A percentile compares a stretch with the other conserved stretches of the same genome.
These are phyloP conservation scores for Aphanocladium album DNA, from an alignment of 2,329 filamentous ascomycete species.

Conservation along the genomic window DNA sequence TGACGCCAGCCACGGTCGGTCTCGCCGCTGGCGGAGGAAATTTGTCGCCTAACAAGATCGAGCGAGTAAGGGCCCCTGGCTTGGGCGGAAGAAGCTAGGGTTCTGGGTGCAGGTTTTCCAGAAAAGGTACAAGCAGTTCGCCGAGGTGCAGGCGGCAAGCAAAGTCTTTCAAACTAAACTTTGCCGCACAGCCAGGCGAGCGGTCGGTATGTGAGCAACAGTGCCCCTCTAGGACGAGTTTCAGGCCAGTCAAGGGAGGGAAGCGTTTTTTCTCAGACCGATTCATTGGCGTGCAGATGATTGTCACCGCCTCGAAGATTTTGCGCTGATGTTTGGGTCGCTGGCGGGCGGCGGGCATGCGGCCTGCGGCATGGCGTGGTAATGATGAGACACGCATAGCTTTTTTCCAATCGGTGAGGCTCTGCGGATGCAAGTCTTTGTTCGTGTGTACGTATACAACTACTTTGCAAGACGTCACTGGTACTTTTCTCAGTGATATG, in stretches of 20 bases:
- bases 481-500: too few species aligned
- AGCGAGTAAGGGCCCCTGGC: not conserved
- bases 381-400: not conserved
- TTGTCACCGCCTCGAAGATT: not conserved
- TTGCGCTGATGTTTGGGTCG: not conserved
- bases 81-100: not conserved
- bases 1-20: not conserved
- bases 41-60: not conserved
- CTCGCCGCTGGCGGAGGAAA: not conserved
- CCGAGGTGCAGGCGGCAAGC: too few species aligned
- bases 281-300: not conserved
- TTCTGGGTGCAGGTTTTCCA: too few species aligned
- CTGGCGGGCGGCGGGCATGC: too few species aligned
- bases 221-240: not conserved
- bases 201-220: too few species aligned
- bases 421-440: not conserved
- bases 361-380: not conserved
- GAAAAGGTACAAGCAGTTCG: too few species aligned
- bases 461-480: not conserved
- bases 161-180: too few species aligned
- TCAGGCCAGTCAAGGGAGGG: not conserved
- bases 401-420: not conserved
- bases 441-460: not conserved
- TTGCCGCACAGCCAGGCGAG: too few species aligned
- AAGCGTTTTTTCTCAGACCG: not conserved